Conservation (phyloP, 23 red algal species). For the Gracilaria domingensis region DNA sequence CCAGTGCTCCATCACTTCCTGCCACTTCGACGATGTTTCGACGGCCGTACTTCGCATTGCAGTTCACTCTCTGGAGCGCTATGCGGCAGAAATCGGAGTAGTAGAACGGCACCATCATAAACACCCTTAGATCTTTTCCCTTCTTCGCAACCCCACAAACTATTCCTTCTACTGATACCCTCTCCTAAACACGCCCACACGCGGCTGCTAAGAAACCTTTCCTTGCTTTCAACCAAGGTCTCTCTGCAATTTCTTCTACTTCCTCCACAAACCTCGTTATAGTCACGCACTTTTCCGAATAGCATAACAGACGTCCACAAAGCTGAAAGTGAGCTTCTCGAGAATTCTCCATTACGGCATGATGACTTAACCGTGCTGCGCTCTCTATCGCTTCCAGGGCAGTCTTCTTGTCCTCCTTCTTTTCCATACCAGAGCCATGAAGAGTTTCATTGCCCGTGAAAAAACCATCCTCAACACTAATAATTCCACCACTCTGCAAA, state of each 20-base stretch:
- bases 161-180: background rate
- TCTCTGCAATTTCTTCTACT: background rate
- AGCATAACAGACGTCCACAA: background rate
- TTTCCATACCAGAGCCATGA: background rate
- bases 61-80: background rate
- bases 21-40: background rate
- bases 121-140: background rate
- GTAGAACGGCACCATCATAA: too few species aligned
- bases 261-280: background rate
- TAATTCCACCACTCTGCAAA: background rate
- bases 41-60: background rate
- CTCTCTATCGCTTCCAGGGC: background rate
- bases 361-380: background rate
- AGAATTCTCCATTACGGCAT: background rate
- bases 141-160: background rate
- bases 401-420: background rate
- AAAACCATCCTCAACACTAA: background rate
- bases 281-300: background rate
- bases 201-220: background rate
- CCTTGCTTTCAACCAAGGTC: background rate
- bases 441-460: background rate
- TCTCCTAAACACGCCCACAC: background rate
- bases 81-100: background rate
- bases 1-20: too few species aligned
- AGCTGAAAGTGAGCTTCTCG: background rate